Evolutionary conservation across 2,329 filamentous ascomycete species (phyloP), one percentile per base, ranked within the genome.

Genomic region (Ambrosiella cleistominuta): DNA sequence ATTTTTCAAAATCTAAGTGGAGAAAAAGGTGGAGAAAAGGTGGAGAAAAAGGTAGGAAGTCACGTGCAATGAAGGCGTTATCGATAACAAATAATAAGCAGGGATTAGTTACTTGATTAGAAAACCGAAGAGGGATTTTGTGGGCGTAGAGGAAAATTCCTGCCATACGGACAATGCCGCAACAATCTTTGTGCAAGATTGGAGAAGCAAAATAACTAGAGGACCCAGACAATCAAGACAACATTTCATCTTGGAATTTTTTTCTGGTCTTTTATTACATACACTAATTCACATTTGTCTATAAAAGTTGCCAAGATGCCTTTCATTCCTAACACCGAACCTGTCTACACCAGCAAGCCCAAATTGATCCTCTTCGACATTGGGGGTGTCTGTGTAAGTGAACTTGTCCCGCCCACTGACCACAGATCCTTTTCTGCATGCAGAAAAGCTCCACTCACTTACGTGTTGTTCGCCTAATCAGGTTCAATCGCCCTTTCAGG

Each of bases 301-400:
- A 37, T 40, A 15, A 42, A 15, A 11, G 13, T 6, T 27, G 5
- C 5, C 15, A 45, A 45, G 42, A 27, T 27, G 27, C 27, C 27
- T 27, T 17, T 47, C 44, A 13, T 15, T 5, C 19, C 44, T 17
- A 4, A 47, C 19, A 8, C 44, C 44, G 7, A 47, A 17, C 9
- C n/a, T 8, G n/a, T 17, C n/a, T 47, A 27, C 27, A 27, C n/a
- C 13, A 47, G 19, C 9, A 54, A 49, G 60, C 86, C 86, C 37
- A 85, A 86, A 64, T 86, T 87, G 58, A 73, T 94, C 38, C 75
- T 98, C 19, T 97, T 97, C 69, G 93, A 98, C 70, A 93, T 98
- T 64, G 93, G 93, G 44, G 93, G 93, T 62, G 93, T 98, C 64
- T 94, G 88, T 76, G 91, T 95, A 84, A 76, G 88, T 82, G 61